A percentile compares a stretch with the other conserved stretches of the same genome.
Evolutionary conservation across 495 filamentous ascomycete genomes (phyloP).

Genomic region (Penicillium soppii): DNA sequence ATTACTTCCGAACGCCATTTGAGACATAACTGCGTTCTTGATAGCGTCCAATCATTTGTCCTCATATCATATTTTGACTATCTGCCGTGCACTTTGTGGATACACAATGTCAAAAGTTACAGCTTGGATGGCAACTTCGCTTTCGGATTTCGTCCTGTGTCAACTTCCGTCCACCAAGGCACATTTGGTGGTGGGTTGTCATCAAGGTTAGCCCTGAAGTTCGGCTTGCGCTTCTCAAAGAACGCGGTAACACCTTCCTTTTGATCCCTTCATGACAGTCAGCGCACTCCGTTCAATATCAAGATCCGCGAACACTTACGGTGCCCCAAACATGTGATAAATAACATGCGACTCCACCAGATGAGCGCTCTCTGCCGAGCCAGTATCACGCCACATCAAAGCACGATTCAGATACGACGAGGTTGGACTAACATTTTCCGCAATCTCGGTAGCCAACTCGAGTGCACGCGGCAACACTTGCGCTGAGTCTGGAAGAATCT

Average conservation of each 20-base stretch:
- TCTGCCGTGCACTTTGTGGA: no score
- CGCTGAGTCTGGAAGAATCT: slow-evolving; percentile 47
- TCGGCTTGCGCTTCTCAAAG: slow-evolving; percentile 49
- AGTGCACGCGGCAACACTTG: slow-evolving; percentile 56
- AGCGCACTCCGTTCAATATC: background rate
- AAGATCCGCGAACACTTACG: slow-evolving; percentile 16
- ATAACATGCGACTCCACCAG: slow-evolving; percentile 58
- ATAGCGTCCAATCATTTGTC: background rate
- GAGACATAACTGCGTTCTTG: no score
- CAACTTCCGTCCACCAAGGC: slow-evolving; percentile 35
- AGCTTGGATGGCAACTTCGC: slow-evolving; percentile 26
- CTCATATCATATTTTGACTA: background rate
- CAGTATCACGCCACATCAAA: slow-evolving; percentile 58
- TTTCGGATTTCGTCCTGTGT: slow-evolving; percentile 27
- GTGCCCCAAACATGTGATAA: slow-evolving; percentile 51
- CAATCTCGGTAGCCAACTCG: slow-evolving; percentile 57
- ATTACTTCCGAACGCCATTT: no score
- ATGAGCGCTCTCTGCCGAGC: slow-evolving; percentile 56
- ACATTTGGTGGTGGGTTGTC: slow-evolving; percentile 24
- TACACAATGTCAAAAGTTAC: slow-evolving; percentile 21
- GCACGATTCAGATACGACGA: slow-evolving; percentile 56
- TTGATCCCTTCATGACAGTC: slow-evolving; percentile 35
- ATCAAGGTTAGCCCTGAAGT: slow-evolving; percentile 47
- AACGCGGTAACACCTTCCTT: slow-evolving; percentile 49
- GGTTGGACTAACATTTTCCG: slow-evolving; percentile 55